Conservation (phyloP, 75 land plant genomes). For the Sequoiadendron giganteum region DNA sequence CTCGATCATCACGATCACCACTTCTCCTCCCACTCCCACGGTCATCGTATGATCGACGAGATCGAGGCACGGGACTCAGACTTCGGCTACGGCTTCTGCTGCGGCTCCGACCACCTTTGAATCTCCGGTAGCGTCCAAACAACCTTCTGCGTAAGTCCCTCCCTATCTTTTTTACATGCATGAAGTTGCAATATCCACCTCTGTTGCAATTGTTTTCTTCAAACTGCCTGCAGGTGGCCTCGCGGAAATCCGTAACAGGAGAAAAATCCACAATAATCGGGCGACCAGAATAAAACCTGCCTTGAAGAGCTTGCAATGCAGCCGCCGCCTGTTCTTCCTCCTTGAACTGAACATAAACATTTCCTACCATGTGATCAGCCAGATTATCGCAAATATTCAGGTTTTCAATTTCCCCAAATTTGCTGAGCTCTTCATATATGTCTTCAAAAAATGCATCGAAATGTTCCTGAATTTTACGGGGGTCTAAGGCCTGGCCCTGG, state of each 20-base stretch:
- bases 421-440: constrained; percentile 81
- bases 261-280: constrained; percentile 85
- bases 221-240: constrained; percentile 78
- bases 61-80: constrained; percentile 32
- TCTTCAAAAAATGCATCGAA: constrained; percentile 91
- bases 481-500: constrained; percentile 66
- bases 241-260: constrained; percentile 87
- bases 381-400: constrained; percentile 82
- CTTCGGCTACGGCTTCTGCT: constrained; percentile 64
- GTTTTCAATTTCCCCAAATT: constrained; percentile 76
- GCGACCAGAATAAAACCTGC: constrained; percentile 72
- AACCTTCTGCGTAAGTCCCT: constrained; percentile 63
- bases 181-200: constrained; percentile 86
- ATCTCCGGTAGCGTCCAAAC: constrained; percentile 56
- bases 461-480: constrained; percentile 84
- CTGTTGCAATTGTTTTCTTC: constrained; percentile 86
- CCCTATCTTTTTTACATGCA: constrained; percentile 75
- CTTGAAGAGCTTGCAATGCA: constrained; percentile 58
- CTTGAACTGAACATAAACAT: constrained; percentile 81
- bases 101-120: constrained; percentile 9
- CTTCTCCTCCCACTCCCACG: constrained; percentile 25
- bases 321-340: constrained; percentile 85
- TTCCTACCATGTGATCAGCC: constrained; percentile 88
- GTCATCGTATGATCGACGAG: constrained; percentile 30
- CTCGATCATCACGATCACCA: constrained; percentile 33